Base-by-base conservation (phyloP, 1,139 yeast species). In the Pichia sp. region DNA sequence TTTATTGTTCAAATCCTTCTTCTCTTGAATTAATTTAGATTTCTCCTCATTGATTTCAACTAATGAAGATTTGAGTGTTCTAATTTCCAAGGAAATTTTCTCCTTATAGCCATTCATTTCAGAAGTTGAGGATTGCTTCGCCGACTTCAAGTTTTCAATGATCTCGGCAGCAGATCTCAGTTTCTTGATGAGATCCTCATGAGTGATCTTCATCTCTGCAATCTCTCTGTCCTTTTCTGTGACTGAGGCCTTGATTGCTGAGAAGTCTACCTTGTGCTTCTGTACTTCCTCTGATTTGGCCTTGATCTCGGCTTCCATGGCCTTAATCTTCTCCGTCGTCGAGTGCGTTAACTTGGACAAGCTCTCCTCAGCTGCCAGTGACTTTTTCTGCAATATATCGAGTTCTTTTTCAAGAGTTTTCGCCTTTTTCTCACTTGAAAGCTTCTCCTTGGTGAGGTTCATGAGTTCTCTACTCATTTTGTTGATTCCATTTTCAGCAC, bases 381-480 rank as follows among this genome's bases (percentile, higher is more conserved):
- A 47, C 4, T 51, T 49, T 30, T 56, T 57, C 0, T 42, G 21
- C 3, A 45, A 22, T 12, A 44, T 51, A 6, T 46, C 50, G 2
- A 62, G 44, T 12, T 72, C 73, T 32, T 66, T 72, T 35, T 60
- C 72, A 55, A 54, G 55, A 39, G 40, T 53, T 43, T 56, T 67
- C 46, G 72, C 55, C 12, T 61, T 62, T 30, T 64, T 64, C 33
- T 75, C 81, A 2, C 69, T 50, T 1, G 70, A 71, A 3, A 69
- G 73, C 41, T 78, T 78, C 24, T 75, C 77, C 40, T 74, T 74
- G 1, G 77, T 70, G 29, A 86, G 61, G 29, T 72, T 72, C 55
- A 86, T 74, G 26, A 88, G 63, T 46, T 87, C 96, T 30, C 91
- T 67, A 41, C 81, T 82, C 95, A 88, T 85, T 49, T 86, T 86